Evolutionary conservation across 2,329 filamentous ascomycete species (phyloP).

Genomic region (Neoascochyta sp.): DNA sequence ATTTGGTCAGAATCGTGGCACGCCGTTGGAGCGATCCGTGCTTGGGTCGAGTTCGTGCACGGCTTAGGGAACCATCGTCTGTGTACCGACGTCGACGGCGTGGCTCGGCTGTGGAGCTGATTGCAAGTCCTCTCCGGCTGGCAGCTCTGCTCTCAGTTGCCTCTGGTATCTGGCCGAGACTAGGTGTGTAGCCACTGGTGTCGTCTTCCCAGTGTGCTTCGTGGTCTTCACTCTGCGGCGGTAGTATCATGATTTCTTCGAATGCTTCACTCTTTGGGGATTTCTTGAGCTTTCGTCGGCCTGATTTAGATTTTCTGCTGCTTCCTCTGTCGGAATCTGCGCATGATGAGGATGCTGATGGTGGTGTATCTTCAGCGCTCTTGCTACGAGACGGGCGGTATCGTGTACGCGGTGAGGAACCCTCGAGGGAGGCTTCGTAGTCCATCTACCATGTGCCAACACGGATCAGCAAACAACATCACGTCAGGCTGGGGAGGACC

Average conservation of each 20-base stretch:
- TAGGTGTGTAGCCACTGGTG: constrained; percentile 35
- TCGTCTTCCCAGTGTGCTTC: constrained; percentile 17
- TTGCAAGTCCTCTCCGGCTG: constrained; percentile 20
- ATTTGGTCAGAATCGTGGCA: constrained; percentile 24
- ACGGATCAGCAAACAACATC: constrained; percentile 22
- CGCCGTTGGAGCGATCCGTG: constrained; percentile 32
- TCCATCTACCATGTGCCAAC: constrained; percentile 27
- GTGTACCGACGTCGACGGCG: constrained; percentile 16
- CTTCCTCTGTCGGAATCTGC: constrained; percentile 22
- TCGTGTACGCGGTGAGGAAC: constrained; percentile 17
- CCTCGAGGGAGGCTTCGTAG: constrained; percentile 22
- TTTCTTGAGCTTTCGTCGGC: constrained; percentile 21
- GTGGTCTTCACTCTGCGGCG: constrained; percentile 12
- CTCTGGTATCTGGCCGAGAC: constrained; percentile 42
- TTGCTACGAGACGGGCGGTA: constrained; percentile 25
- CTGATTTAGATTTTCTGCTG: constrained; percentile 17
- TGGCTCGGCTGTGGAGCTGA: constrained; percentile 15
- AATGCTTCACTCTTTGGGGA: constrained; percentile 16
- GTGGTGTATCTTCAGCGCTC: constrained; percentile 16
- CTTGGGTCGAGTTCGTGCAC: constrained; percentile 31
- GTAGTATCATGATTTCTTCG: constrained; percentile 9
- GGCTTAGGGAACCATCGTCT: constrained; percentile 21
- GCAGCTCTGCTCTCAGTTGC: constrained; percentile 25
- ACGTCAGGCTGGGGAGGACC: constrained; percentile 5
- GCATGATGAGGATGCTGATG: constrained; percentile 15